Conservation (phyloP, 345 rosid genomes). For the Moricandia moricandioides region DNA sequence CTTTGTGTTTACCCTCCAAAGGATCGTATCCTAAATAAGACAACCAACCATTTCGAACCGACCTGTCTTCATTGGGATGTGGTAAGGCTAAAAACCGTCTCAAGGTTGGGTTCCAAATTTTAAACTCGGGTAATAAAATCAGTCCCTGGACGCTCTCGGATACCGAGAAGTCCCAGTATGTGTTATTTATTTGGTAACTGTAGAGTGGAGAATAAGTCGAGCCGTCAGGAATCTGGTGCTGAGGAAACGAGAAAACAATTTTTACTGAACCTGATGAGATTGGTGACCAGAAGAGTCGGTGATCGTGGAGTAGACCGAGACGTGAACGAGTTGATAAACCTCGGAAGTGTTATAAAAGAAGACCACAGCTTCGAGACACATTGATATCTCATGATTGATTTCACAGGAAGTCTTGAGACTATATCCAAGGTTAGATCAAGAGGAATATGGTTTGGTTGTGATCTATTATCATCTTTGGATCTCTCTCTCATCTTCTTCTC, state of each 20-base stretch:
- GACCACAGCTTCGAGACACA: background rate
- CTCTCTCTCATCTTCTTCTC: background rate
- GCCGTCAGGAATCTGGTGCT: background rate
- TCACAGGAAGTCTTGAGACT: slow-evolving; percentile 2
- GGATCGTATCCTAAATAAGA: background rate
- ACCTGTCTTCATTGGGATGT: background rate
- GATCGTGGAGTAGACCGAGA: background rate
- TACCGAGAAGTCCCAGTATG: background rate
- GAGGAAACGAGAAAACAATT: background rate
- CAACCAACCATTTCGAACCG: background rate
- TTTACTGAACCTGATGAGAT: background rate
- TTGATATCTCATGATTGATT: background rate
- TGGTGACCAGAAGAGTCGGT: background rate
- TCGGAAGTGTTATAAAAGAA: background rate
- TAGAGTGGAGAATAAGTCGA: background rate
- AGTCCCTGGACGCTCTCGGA: background rate
- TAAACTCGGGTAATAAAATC: background rate
- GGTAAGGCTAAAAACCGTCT: background rate
- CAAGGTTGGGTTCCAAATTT: background rate
- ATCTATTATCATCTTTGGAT: background rate
- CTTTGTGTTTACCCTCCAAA: slow-evolving; percentile 1
- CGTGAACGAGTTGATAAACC: background rate
- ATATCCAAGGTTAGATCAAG: background rate
- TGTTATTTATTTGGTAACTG: background rate
- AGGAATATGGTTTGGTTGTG: background rate